These are phyloP conservation scores for Raddia guianensis DNA, from an alignment of 176 grass and related monocot species.

Conservation along the genomic window DNA sequence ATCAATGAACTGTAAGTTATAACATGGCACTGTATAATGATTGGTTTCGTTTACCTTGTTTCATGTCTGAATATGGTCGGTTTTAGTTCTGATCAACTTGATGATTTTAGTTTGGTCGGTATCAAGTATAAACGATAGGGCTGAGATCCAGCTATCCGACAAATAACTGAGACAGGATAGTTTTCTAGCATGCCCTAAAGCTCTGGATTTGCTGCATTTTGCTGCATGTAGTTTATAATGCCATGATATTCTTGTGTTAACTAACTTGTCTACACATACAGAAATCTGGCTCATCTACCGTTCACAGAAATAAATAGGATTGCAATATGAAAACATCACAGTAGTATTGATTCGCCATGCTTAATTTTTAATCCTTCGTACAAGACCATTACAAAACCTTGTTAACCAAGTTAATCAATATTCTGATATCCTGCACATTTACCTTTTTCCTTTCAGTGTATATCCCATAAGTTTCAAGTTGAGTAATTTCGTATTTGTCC, in stretches of 20 bases:
- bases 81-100: not conserved
- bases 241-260: not conserved
- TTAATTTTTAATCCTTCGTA: not conserved
- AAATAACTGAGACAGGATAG: not conserved
- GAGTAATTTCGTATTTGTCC: slow-evolving; percentile 22
- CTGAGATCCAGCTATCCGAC: not conserved
- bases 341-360: not conserved
- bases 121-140: not conserved
- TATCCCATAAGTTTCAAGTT: not conserved
- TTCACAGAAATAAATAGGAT: not conserved
- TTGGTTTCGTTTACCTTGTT: slow-evolving; percentile 27
- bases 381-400: slow-evolving; percentile 15
- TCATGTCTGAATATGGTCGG: not conserved
- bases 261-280: not conserved
- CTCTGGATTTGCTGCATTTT: no score
- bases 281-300: slow-evolving; percentile 9
- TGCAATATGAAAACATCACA: not conserved
- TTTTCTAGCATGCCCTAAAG: slow-evolving; percentile 7
- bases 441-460: slow-evolving; percentile 10
- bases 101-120: not conserved
- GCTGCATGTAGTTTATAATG: no score
- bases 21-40: slow-evolving; percentile 5
- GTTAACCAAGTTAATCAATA: slow-evolving; percentile 20
- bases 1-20: slow-evolving; percentile 94
- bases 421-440: slow-evolving; percentile 10